Conservation (phyloP, 2,329 filamentous ascomycete species). For the Diaporthe citri region DNA sequence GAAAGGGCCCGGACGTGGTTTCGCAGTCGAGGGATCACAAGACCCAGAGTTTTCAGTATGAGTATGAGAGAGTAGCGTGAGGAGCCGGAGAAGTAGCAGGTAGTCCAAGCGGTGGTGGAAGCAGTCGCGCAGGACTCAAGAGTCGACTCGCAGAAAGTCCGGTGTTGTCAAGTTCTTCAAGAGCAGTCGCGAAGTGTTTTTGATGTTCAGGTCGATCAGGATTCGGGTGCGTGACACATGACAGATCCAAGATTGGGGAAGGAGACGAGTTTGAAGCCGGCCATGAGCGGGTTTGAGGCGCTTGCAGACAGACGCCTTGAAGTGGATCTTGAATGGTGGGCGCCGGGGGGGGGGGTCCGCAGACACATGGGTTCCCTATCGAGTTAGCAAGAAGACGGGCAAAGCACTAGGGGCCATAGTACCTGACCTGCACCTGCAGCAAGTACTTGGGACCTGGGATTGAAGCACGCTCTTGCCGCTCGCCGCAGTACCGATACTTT, state of each 20-base stretch:
- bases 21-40: not conserved
- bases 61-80: not conserved
- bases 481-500: not conserved
- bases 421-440: constrained; percentile 2
- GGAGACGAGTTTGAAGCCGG: constrained; percentile 19
- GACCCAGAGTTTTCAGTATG: not conserved
- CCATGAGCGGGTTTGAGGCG: constrained; percentile 9
- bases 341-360: constrained; percentile 19
- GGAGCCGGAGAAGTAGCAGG: not conserved
- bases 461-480: too few relatives aligned
- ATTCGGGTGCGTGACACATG: not conserved
- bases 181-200: not conserved
- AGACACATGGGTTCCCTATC: constrained; percentile 25
- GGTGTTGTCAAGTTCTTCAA: not conserved
- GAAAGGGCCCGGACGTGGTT: not conserved
- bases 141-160: not conserved
- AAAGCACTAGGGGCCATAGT: not conserved
- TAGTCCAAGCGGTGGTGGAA: not conserved
- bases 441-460: not conserved
- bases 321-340: constrained; percentile 28
- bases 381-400: not conserved
- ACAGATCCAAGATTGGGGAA: not conserved
- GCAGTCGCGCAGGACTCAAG: not conserved
- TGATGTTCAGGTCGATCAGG: not conserved
- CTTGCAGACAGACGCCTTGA: not conserved